These are phyloP conservation scores for Erythrophleum fordii DNA, from an alignment of 306 rosid genomes.

Conservation along the genomic window DNA sequence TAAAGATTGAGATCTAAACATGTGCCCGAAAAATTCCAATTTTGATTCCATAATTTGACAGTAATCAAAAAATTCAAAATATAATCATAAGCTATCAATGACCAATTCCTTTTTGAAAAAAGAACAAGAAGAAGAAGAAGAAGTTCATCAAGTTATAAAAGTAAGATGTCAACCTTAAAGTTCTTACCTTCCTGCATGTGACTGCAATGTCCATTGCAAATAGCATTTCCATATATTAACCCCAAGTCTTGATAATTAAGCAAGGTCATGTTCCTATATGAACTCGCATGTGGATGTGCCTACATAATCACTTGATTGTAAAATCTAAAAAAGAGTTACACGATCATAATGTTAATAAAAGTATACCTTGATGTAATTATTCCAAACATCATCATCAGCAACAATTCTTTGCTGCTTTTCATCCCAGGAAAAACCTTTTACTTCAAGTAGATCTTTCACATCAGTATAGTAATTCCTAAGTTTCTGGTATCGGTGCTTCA, in stretches of 20 bases:
- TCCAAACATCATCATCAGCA: constrained; percentile 56
- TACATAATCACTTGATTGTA: constrained; percentile 45
- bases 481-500: constrained; percentile 49
- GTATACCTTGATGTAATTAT: constrained; percentile 53
- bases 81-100: not conserved
- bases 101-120: not conserved
- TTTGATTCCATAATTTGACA: not conserved
- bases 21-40: not conserved
- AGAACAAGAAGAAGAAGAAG: not conserved
- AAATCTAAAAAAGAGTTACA: constrained; percentile 18
- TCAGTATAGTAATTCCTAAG: constrained; percentile 49
- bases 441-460: constrained; percentile 48
- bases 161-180: constrained; percentile 34
- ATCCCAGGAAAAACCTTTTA: constrained; percentile 58
- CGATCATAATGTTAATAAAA: constrained; percentile 12
- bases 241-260: constrained; percentile 51
- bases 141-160: constrained; percentile 32
- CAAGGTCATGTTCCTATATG: constrained; percentile 54
- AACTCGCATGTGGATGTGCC: constrained; percentile 53
- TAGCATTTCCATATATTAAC: constrained; percentile 47
- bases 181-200: constrained; percentile 40
- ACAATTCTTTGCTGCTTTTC: constrained; percentile 53
- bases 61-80: constrained; percentile 8
- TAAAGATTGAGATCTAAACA: not conserved
- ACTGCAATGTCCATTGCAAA: constrained; percentile 46